Evolutionary conservation across 2,329 filamentous ascomycete species (phyloP), one percentile per base, ranked within the genome.

Genomic region (Elsinoe ampelina): DNA sequence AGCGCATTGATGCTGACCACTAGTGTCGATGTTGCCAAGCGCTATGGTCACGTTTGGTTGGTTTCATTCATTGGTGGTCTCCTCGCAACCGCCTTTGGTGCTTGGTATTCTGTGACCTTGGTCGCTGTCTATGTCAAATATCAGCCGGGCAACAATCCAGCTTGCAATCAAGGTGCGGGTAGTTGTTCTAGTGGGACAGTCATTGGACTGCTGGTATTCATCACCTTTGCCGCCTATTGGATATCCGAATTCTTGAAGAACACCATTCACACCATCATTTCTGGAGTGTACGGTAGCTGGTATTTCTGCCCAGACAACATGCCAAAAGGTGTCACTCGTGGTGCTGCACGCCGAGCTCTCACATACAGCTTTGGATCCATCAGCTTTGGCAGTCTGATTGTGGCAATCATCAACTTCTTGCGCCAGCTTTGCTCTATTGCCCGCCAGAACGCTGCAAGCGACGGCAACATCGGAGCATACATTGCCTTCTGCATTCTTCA

Each of bases 361-460:
- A 96, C 92, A 1, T 93, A 93, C 74, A 93, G 87, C 63, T 96
- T 96, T 59, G 92, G 92, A 13, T 93, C 87, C 62, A 93, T 97
- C 70, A 86, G 84, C 61, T 76, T 96, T 11, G 92, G 92, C 2
- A 95, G 87, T 63, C 71, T 97, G 61, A 70, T 96, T 2, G 86
- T 96, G 12, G 90, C 91, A 26, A 82, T 96, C 51, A 85, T 97
- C 72, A 89, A 95, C 66, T 83, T 88, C 64, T 71, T 96, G 15
- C 82, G 89, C 5, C 90, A 95, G 69, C 69, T 89, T 1, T 91
- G 87, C 72, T 90, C 86, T 0, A 77, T 92, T n/a, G 89, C 86
- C 0, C 82, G 83, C 60, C 81, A 82, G 59, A 78, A 82, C 51
- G 79, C 83, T 58, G 80, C 82, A 1, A 73, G 76, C 0, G 73